Conservation (phyloP, 2,329 filamentous ascomycete species). For the Xylariaceae sp. region DNA sequence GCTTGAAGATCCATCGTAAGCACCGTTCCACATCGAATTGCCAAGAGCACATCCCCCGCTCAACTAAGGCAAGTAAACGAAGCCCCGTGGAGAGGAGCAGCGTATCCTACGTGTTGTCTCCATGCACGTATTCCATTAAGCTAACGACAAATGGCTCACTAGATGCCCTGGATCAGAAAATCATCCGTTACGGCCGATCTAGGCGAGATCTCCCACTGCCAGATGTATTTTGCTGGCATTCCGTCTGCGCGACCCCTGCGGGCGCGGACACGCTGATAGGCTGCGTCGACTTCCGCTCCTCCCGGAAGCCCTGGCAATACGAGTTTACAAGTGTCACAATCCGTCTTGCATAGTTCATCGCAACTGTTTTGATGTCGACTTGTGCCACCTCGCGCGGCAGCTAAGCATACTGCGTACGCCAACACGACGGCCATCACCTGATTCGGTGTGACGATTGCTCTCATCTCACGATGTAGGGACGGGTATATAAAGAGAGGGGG, state of each 20-base stretch:
- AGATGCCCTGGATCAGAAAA: not conserved
- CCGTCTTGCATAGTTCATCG: not conserved
- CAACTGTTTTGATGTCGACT: not conserved
- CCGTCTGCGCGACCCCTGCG: not conserved
- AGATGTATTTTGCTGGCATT: not conserved
- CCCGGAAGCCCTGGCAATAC: not conserved
- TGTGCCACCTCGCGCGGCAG: not conserved
- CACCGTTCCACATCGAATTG: not conserved
- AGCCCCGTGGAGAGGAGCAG: not conserved
- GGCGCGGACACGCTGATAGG: not conserved
- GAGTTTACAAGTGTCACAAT: not conserved
- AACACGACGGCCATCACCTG: conserved; percentile 5
- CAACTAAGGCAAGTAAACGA: not conserved
- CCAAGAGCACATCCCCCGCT: not conserved
- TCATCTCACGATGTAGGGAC: not conserved
- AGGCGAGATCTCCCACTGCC: not conserved
- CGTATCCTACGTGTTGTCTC: not conserved
- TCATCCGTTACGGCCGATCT: not conserved
- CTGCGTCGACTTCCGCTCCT: not conserved
- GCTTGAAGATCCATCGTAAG: not conserved
- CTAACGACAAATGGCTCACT: not conserved
- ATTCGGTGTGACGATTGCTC: not conserved
- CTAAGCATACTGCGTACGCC: not conserved
- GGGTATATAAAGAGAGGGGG: conserved; percentile 8
- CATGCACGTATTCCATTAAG: not conserved